A percentile compares a stretch with the other conserved stretches of the same genome.
Evolutionary conservation across 257 asterid species (phyloP).

Genomic region (Forsythia suspensa): DNA sequence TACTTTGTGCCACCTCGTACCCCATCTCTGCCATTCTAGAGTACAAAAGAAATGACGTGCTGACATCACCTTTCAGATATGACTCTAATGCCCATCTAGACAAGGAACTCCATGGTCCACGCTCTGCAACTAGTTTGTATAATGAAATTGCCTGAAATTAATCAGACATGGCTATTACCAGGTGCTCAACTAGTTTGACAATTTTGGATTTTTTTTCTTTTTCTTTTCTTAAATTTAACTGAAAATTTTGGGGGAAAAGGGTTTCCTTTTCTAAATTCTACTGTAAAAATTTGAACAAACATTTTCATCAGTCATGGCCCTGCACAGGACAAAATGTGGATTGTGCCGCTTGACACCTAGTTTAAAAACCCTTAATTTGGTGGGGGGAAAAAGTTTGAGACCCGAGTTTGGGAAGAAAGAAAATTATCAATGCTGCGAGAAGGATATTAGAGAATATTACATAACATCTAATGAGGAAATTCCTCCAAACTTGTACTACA

Average conservation of each 20-base stretch:
- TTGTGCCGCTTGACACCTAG: not conserved
- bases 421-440: not conserved
- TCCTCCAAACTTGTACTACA: not conserved
- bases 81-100: constrained; percentile 98
- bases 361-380: not conserved
- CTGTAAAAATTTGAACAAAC: not conserved
- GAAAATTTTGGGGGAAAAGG: too few relatives aligned
- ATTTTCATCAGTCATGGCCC: not conserved
- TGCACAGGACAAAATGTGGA: not conserved
- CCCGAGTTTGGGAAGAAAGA: not conserved
- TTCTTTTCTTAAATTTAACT: too few relatives aligned
- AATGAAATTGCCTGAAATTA: constrained; percentile 78
- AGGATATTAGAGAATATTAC: not conserved
- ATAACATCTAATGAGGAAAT: not conserved
- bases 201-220: not conserved
- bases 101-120: constrained; percentile 99
- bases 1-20: constrained; percentile 98
- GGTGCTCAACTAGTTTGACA: not conserved
- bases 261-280: not conserved
- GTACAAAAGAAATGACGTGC: constrained; percentile 82
- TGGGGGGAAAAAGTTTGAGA: not conserved
- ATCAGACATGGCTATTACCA: constrained; percentile 9
- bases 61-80: constrained; percentile 87
- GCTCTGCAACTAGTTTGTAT: constrained; percentile 92
- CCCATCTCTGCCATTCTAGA: constrained; percentile 98